Evolutionary conservation across 2,329 filamentous ascomycete genomes (phyloP).

Genomic region (Dichotomopilus funicola): DNA sequence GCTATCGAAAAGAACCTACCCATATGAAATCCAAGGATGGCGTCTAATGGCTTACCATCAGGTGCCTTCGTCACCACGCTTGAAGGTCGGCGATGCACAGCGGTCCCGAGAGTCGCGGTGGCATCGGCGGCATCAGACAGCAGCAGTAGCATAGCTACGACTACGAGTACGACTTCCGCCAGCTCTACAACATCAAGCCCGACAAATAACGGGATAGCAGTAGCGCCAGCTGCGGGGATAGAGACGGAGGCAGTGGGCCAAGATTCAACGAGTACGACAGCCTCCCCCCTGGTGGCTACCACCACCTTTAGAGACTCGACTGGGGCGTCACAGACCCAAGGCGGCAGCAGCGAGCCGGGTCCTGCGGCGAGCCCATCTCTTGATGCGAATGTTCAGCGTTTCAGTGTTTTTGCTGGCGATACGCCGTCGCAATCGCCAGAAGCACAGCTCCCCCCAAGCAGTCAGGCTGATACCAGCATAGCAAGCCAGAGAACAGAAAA

Average conservation of each 20-base stretch:
- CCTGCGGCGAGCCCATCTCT: constrained; percentile 14
- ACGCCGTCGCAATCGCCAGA: constrained; percentile 20
- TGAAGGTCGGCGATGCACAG: constrained; percentile 47
- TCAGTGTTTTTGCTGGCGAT: constrained; percentile 15
- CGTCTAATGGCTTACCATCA: constrained; percentile 36
- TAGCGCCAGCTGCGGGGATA: constrained; percentile 12
- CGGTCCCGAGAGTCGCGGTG: constrained; percentile 36
- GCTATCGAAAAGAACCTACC: background rate
- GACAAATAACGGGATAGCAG: constrained; percentile 12
- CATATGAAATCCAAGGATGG: constrained; percentile 32
- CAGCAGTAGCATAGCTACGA: constrained; percentile 14
- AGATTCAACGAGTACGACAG: constrained; percentile 34
- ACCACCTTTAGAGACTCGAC: constrained; percentile 13
- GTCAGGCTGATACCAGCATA: constrained; percentile 33
- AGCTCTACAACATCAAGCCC: constrained; percentile 9
- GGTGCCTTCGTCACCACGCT: constrained; percentile 45
- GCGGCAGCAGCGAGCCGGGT: constrained; percentile 5
- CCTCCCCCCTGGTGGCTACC: constrained; percentile 24
- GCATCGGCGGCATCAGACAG: constrained; percentile 13
- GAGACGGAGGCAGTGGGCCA: constrained; percentile 15
- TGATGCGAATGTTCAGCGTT: constrained; percentile 18
- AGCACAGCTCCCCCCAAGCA: constrained; percentile 23
- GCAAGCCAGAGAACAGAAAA: constrained; percentile 23
- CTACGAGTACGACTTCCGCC: constrained; percentile 8
- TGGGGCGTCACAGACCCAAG: constrained; percentile 19